Conservation (phyloP, 75 land plant species). For the Sequoia sempervirens region DNA sequence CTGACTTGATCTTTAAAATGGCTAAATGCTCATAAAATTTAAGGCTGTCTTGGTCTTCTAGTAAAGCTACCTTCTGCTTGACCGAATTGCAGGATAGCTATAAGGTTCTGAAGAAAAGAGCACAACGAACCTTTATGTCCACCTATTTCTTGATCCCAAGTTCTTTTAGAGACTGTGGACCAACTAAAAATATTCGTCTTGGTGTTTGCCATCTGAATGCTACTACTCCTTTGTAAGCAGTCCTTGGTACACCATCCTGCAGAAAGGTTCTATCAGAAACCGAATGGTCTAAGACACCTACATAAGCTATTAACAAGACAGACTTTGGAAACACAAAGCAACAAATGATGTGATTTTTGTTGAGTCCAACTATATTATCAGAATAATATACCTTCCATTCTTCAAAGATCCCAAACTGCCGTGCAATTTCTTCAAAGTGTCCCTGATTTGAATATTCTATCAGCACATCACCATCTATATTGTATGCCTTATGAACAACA, state of each 20-base stretch:
- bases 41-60: background rate
- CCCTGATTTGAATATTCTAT: slow-evolving; percentile 64
- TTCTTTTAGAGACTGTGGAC: slow-evolving; percentile 60
- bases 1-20: background rate
- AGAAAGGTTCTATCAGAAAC: background rate
- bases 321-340: background rate
- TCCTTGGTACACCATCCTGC: slow-evolving; percentile 93
- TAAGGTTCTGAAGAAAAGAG: background rate
- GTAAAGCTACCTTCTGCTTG: background rate
- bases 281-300: background rate
- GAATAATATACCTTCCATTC: slow-evolving; percentile 86
- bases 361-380: background rate
- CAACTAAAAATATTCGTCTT: slow-evolving; percentile 75
- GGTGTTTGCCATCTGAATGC: slow-evolving; percentile 77
- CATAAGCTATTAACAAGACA: background rate
- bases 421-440: slow-evolving; percentile 78
- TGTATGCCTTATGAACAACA: slow-evolving; percentile 60
- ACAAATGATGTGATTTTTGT: background rate
- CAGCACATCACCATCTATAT: slow-evolving; percentile 83
- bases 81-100: background rate
- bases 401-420: slow-evolving; percentile 92
- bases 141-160: slow-evolving; percentile 39
- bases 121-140: background rate
- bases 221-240: slow-evolving; percentile 95
- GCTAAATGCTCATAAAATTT: background rate